These are phyloP conservation scores for Pleurotus tuber-regium DNA, from an alignment of 768 basidiomycete species.

Conservation along the genomic window DNA sequence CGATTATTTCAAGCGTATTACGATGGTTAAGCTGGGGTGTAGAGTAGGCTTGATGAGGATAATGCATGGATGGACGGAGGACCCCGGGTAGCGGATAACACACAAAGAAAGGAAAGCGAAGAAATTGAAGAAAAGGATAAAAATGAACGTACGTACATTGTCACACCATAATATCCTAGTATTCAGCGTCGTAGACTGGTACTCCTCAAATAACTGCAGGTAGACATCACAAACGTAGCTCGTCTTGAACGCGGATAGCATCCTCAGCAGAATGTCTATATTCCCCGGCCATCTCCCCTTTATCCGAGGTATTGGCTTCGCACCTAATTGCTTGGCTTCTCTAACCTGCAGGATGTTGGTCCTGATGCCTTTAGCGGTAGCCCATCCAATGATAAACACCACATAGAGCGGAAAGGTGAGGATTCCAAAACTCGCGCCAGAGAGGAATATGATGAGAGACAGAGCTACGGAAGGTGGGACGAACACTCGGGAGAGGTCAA, in stretches of 20 bases:
- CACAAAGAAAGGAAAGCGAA: neutral
- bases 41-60: no score
- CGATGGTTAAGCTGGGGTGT: no score
- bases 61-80: no score
- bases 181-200: conserved; percentile 69
- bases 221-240: conserved; percentile 65
- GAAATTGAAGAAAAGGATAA: neutral
- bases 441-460: conserved; percentile 25
- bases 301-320: conserved; percentile 51
- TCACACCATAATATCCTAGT: conserved; percentile 68
- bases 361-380: conserved; percentile 32
- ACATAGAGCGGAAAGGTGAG: conserved; percentile 35
- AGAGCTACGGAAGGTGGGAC: conserved; percentile 40
- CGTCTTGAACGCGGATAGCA: conserved; percentile 53
- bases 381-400: conserved; percentile 40
- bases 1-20: no score
- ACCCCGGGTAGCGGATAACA: no score
- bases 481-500: conserved; percentile 41
- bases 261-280: conserved; percentile 59
- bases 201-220: conserved; percentile 64
- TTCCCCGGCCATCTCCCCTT: conserved; percentile 79
- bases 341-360: conserved; percentile 32
- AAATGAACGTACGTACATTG: conserved; percentile 42
- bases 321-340: conserved; percentile 48
- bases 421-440: conserved; percentile 31